Evolutionary conservation across 2,329 filamentous ascomycete genomes (phyloP).

Genomic region (Diaporthe amygdali): DNA sequence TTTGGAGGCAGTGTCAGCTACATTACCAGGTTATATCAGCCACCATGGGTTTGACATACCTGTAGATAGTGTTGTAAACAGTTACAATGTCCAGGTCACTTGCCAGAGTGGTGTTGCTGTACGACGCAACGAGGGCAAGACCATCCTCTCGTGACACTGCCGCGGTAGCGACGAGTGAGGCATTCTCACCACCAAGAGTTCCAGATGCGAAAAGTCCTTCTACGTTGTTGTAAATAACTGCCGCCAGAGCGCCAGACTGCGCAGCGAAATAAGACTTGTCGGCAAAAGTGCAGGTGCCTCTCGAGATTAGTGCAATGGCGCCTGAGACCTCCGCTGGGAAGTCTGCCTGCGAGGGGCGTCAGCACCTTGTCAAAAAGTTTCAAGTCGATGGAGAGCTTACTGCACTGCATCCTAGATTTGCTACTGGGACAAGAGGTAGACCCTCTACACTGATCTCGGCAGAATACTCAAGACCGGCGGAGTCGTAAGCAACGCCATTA

Average conservation of each 20-base stretch:
- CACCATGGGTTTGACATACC: not conserved
- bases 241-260: slow-evolving; percentile 60
- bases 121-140: slow-evolving; percentile 5
- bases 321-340: slow-evolving; percentile 50
- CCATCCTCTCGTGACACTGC: not conserved
- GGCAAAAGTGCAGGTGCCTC: slow-evolving; percentile 64
- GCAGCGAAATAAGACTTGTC: slow-evolving; percentile 62
- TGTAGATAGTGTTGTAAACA: not conserved
- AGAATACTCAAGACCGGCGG: slow-evolving; percentile 51
- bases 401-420: slow-evolving; percentile 58
- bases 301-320: slow-evolving; percentile 63
- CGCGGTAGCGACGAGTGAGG: not conserved
- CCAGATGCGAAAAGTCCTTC: slow-evolving; percentile 42
- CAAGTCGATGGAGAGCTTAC: slow-evolving; percentile 50
- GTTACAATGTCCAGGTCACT: slow-evolving; percentile 1
- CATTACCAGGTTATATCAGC: not conserved
- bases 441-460: slow-evolving; percentile 49
- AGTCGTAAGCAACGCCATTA: slow-evolving; percentile 34
- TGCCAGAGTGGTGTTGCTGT: not conserved
- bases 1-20: not conserved
- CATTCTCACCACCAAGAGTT: slow-evolving; percentile 16
- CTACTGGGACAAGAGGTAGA: slow-evolving; percentile 48
- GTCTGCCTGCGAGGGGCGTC: not conserved
- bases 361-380: not conserved
- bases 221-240: slow-evolving; percentile 68